Evolutionary conservation across 768 basidiomycete genomes (phyloP), one percentile per base, ranked within the genome.

Genomic region (Mycena albidolilacea): DNA sequence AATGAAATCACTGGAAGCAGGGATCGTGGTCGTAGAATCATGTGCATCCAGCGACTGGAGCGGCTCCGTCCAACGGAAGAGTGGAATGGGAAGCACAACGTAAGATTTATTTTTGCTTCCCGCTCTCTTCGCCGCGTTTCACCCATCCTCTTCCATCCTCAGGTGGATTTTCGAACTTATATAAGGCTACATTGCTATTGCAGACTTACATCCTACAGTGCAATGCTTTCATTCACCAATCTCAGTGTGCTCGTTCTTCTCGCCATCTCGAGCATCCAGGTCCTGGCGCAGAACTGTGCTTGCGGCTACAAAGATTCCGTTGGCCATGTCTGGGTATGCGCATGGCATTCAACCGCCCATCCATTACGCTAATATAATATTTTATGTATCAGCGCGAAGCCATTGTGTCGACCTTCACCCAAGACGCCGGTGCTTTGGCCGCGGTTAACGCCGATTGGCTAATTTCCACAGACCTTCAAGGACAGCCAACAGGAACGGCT

Each of bases 251-350:
- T 68, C 43, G 46, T 44, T 30, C 63, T 68, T 50, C 10, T 64
- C 9, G n/a, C 48, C 21, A 19, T 55, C 10, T 70, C 65, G 17
- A 46, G 38, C 5, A 52, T 37, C 12, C 71, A 64, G 21, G 70
- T 64, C 14, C 39, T 63, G 8, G 73, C 73, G 15, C 68, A 71
- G 46, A 71, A 44, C 21, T 76, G 76, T 19, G 50, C 73, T 15
- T 76, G 75, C 19, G 75, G 75, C 21, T 76, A 76, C 46, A 57
- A 68, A 21, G 75, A 76, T 43, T 67, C 71, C 5, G 64, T 44
- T 37, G 75, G 75, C 3, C 58, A 76, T 60, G 48, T 76, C 37
- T 76, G 75, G 75, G 71, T 67, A 63, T 15, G 69, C 35, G 3
- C 30, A 30, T 19, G 2, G 38, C 35, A 12, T 8, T 48, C 19